Evolutionary conservation across 768 basidiomycete genomes (phyloP).

Genomic region (Hortiboletus flavorubellus): DNA sequence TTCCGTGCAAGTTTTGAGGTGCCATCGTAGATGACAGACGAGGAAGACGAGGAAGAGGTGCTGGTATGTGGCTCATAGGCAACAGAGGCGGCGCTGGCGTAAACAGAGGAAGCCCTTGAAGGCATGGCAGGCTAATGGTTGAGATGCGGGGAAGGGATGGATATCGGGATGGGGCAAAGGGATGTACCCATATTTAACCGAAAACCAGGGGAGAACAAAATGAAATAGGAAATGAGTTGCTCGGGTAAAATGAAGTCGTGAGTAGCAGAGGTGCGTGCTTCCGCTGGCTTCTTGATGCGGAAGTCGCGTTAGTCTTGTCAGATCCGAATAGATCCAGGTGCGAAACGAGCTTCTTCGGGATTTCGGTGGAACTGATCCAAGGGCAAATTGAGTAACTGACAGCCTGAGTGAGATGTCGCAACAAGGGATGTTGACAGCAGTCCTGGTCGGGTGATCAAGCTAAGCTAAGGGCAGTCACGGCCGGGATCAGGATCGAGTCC

Average conservation of each 20-base stretch:
- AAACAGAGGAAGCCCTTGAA: conserved; percentile 25
- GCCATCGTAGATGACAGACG: conserved; percentile 27
- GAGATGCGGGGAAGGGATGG: conserved; percentile 1
- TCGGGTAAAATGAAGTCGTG: conserved; percentile 32
- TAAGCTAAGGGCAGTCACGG: neutral
- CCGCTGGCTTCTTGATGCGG: conserved; percentile 28
- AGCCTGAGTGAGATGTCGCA: neutral
- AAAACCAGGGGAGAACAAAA: conserved; percentile 9
- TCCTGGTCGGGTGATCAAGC: neutral
- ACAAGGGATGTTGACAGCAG: neutral
- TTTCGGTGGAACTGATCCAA: conserved; percentile 1
- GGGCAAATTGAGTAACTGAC: conserved; percentile 4
- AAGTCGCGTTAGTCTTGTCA: conserved; percentile 10
- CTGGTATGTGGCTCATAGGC: conserved; percentile 26
- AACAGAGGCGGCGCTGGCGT: conserved; percentile 27
- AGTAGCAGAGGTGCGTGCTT: conserved; percentile 21
- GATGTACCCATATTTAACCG: conserved; percentile 28
- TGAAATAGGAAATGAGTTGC: conserved; percentile 16
- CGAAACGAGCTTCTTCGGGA: conserved; percentile 6
- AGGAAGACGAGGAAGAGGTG: conserved; percentile 17
- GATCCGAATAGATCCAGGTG: conserved; percentile 23
- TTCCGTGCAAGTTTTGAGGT: conserved; percentile 28
- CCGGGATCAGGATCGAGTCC: neutral
- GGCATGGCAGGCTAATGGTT: conserved; percentile 19
- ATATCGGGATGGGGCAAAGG: conserved; percentile 1